A percentile compares a stretch with the other conserved stretches of the same genome.
Conservation (phyloP, 1,284 basidiomycete genomes). For the Rhodotorula sp. region DNA sequence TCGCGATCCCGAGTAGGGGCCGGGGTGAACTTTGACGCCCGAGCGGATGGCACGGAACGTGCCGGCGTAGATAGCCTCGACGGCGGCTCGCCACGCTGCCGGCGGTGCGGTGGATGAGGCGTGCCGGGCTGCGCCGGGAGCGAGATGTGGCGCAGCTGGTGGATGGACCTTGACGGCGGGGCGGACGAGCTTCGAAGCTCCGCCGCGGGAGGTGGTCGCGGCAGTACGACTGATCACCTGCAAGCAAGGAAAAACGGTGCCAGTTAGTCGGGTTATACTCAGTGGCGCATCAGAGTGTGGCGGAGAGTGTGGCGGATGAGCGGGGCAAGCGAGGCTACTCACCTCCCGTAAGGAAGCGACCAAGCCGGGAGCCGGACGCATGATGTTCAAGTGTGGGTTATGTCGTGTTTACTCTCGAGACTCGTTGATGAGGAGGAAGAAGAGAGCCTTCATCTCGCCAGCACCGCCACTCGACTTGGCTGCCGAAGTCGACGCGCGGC, state of each 20-base stretch:
- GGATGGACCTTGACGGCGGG: conserved; percentile 15
- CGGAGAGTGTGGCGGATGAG: background rate
- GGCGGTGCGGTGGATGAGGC: conserved; percentile 6
- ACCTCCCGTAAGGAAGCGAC: conserved; percentile 20
- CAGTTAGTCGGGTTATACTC: background rate
- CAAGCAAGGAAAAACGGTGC: background rate
- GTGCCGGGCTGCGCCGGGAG: background rate
- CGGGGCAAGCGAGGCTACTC: background rate
- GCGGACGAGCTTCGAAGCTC: conserved; percentile 14
- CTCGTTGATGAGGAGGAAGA: background rate
- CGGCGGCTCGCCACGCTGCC: conserved; percentile 4
- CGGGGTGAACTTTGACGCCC: conserved; percentile 3
- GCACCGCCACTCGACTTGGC: background rate
- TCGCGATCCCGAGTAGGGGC: conserved; percentile 18
- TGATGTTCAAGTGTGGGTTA: background rate
- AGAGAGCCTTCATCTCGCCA: background rate
- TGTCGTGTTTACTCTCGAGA: background rate
- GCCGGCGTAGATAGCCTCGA: conserved; percentile 16
- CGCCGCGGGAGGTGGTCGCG: conserved; percentile 9
- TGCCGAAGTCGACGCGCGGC: no score
- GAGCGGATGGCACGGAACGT: conserved; percentile 28
- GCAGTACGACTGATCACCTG: conserved; percentile 18
- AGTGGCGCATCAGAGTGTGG: background rate
- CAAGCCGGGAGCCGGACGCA: conserved; percentile 13
- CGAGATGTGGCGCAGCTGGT: background rate